phyloP scores from a whole-genome alignment of 257 asterid genomes.

The Solanum chiquidenum region DNA sequence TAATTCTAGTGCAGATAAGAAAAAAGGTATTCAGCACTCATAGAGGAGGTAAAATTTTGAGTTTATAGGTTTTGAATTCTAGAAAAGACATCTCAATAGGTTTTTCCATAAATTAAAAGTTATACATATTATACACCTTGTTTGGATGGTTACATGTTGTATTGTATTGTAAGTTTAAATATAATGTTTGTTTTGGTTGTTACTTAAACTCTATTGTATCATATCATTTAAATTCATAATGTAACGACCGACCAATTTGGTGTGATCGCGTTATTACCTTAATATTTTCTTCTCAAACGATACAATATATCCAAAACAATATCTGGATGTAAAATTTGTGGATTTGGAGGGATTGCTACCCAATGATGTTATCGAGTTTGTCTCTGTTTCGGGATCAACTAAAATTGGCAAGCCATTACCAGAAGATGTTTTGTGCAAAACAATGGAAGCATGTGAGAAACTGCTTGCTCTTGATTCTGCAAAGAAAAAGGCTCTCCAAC shows the following conservation, averaged over 20 bases:
- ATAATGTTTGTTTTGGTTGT: too few relatives aligned
- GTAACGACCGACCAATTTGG: too few relatives aligned
- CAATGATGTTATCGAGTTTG: slow-evolving; percentile 71
- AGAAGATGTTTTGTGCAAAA: slow-evolving; percentile 67
- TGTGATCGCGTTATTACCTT: not conserved
- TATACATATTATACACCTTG: not conserved
- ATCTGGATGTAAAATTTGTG: slow-evolving; percentile 75
- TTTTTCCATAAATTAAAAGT: not conserved
- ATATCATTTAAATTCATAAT: too few relatives aligned
- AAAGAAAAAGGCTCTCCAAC: slow-evolving; percentile 82
- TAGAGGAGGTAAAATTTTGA: not conserved
- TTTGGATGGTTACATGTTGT: not conserved
- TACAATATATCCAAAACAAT: slow-evolving; percentile 7
- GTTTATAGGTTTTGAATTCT: not conserved
- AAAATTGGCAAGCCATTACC: slow-evolving; percentile 54
- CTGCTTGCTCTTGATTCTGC: slow-evolving; percentile 55
- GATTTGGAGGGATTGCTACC: slow-evolving; percentile 93
- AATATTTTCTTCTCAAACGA: slow-evolving; percentile 11
- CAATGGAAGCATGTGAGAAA: slow-evolving; percentile 1
- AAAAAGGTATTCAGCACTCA: not conserved
- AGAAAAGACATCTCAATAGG: not conserved
- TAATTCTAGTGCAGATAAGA: not conserved
- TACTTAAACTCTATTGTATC: too few relatives aligned
- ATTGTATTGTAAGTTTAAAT: too few relatives aligned
- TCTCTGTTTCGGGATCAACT: slow-evolving; percentile 88